These are phyloP conservation scores for Cadophora sp. DNA, from an alignment of 2,329 filamentous ascomycete genomes.

Conservation along the genomic window DNA sequence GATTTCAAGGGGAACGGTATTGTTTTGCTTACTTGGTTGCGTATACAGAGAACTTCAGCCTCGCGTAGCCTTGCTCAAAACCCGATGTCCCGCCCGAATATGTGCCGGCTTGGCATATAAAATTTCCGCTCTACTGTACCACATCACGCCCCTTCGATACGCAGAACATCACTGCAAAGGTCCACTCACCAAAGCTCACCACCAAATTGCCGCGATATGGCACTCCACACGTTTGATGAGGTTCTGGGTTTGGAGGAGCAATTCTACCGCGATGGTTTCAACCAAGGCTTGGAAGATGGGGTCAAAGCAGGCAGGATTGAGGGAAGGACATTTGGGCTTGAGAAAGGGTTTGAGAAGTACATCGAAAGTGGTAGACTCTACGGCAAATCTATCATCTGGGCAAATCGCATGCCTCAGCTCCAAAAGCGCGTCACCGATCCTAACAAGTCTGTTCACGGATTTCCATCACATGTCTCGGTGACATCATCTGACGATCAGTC, in stretches of 20 bases:
- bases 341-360: conserved; percentile 95
- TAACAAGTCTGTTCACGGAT: not conserved
- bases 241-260: conserved; percentile 66
- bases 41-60: not conserved
- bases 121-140: too few species aligned
- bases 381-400: conserved; percentile 84
- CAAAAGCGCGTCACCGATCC: not conserved
- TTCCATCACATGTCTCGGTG: not conserved
- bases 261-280: conserved; percentile 86
- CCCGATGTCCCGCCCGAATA: not conserved
- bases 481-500: conserved; percentile 8
- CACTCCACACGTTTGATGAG: conserved; percentile 43
- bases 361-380: conserved; percentile 79
- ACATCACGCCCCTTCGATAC: not conserved
- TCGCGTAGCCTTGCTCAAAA: not conserved
- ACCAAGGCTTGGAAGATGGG: conserved; percentile 78
- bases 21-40: not conserved
- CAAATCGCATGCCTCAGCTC: conserved; percentile 64
- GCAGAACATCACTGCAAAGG: not conserved
- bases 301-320: conserved; percentile 80
- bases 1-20: not conserved
- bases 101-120: not conserved
- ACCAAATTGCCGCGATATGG: conserved; percentile 32
- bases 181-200: not conserved
- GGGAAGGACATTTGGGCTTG: conserved; percentile 87